These are phyloP conservation scores for Chenopodium album DNA, from an alignment of 148 eudicot species.

Conservation along the genomic window DNA sequence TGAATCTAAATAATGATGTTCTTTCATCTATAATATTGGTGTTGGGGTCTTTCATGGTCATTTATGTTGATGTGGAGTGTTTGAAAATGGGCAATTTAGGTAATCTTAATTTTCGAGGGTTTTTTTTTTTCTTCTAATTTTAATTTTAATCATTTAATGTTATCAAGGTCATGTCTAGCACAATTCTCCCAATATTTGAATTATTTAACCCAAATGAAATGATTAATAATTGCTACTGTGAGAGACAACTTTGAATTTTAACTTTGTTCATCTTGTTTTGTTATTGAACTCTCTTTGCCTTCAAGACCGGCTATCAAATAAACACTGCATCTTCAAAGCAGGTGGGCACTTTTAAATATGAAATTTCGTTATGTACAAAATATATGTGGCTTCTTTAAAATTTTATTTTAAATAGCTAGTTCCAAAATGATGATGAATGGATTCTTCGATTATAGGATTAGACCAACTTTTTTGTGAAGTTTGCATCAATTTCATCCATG, in stretches of 20 bases:
- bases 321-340: background rate
- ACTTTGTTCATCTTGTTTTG: background rate
- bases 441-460: slow-evolving; percentile 17
- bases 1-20: background rate
- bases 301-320: background rate
- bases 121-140: background rate
- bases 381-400: background rate
- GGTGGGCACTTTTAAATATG: background rate
- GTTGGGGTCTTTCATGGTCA: background rate
- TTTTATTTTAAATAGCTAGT: background rate
- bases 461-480: slow-evolving; percentile 25
- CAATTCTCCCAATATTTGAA: background rate
- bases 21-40: background rate
- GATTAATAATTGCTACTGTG: background rate
- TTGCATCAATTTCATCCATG: slow-evolving; percentile 4
- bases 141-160: background rate
- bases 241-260: background rate
- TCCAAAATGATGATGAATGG: slow-evolving; percentile 7
- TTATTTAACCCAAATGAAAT: background rate
- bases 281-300: background rate
- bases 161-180: background rate
- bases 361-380: too few species aligned
- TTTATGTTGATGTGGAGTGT: background rate
- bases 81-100: background rate
- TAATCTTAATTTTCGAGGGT: background rate